Percentiles rank a stretch among this genome's conserved stretches.
These are phyloP conservation scores for Recurvomyces mirabilis DNA, from an alignment of 495 filamentous ascomycete genomes.

Conservation along the genomic window DNA sequence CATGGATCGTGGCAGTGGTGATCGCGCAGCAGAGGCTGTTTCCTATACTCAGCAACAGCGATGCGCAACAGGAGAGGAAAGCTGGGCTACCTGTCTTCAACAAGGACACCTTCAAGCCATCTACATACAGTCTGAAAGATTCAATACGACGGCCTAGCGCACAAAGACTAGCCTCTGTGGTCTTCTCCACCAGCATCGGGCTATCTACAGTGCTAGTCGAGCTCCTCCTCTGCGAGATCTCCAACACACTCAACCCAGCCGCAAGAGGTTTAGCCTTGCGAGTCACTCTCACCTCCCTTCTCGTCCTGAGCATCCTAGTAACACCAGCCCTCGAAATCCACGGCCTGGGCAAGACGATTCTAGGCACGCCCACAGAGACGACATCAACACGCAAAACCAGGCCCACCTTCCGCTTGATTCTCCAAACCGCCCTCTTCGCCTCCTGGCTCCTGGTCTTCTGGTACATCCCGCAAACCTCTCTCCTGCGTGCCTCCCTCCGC, in stretches of 20 bases:
- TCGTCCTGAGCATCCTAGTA: constrained; percentile 54
- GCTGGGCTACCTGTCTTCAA: constrained; percentile 42
- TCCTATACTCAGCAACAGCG: constrained; percentile 43
- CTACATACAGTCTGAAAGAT: constrained; percentile 4
- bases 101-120: constrained; percentile 14
- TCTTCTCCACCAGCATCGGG: constrained; percentile 62
- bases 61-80: constrained; percentile 31
- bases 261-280: constrained; percentile 52
- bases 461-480: constrained; percentile 56
- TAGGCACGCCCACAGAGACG: constrained; percentile 48
- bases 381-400: constrained; percentile 38
- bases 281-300: constrained; percentile 50
- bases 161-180: constrained; percentile 41
- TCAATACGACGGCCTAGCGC: constrained; percentile 16
- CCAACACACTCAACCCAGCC: constrained; percentile 51
- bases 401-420: constrained; percentile 41
- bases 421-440: constrained; percentile 46
- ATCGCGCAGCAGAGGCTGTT: constrained; percentile 51
- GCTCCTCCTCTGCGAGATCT: constrained; percentile 67
- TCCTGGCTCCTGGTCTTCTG: constrained; percentile 61
- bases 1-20: constrained; percentile 49
- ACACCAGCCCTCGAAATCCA: constrained; percentile 64
- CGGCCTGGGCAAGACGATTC: constrained; percentile 40
- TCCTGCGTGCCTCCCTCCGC: constrained; percentile 34
- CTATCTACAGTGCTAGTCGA: constrained; percentile 63